A percentile compares a stretch with the other conserved stretches of the same genome.
phyloP scores from a whole-genome alignment of 345 rosid species.

The Carallia brachiata region DNA sequence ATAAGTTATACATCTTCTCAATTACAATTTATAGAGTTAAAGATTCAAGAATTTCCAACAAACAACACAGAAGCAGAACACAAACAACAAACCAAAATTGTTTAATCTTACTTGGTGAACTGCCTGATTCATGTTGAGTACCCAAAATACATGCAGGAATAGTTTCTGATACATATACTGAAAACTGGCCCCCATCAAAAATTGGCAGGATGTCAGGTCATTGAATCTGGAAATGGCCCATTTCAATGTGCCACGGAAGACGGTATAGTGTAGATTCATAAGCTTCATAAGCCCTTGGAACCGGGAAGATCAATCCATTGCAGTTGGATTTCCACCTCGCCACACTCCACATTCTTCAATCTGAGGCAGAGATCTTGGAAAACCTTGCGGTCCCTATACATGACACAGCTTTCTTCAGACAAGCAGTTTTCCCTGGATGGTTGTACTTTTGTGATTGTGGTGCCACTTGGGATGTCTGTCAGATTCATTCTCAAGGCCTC shows the following conservation, averaged over 20 bases:
- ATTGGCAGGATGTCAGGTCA: not conserved
- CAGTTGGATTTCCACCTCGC: constrained; percentile 63
- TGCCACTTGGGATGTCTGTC: constrained; percentile 50
- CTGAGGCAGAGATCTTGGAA: constrained; percentile 56
- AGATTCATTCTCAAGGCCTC: constrained; percentile 47
- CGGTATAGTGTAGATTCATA: no score
- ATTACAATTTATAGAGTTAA: not conserved
- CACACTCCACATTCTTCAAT: constrained; percentile 53
- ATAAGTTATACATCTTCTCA: no score
- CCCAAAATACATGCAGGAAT: not conserved
- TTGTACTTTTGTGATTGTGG: constrained; percentile 45
- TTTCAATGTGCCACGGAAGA: not conserved
- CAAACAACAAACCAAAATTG: constrained; percentile 9
- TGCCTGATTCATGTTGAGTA: not conserved
- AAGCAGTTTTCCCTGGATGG: constrained; percentile 50
- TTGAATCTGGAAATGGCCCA: not conserved
- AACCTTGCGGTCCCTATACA: constrained; percentile 43
- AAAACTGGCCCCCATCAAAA: not conserved
- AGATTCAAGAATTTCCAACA: not conserved
- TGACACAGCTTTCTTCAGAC: constrained; percentile 49
- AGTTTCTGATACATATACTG: not conserved
- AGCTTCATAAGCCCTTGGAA: constrained; percentile 14
- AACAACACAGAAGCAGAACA: not conserved
- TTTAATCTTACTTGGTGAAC: not conserved
- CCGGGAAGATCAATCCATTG: constrained; percentile 78